phyloP scores from a whole-genome alignment of 2,329 filamentous ascomycete species.

The Claviceps quebecensis region DNA sequence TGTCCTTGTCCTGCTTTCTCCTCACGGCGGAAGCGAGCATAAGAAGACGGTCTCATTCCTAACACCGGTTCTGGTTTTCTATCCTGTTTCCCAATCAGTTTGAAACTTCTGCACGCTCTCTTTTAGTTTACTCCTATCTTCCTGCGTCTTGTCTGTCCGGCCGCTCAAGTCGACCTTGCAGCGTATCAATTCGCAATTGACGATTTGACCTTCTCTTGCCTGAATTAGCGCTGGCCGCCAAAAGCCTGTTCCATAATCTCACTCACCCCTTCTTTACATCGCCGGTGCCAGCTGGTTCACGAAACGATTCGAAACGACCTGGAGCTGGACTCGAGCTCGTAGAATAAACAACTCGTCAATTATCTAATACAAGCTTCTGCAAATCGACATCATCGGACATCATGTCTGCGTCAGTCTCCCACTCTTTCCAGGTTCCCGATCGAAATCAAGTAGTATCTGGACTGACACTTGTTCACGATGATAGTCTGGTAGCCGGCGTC shows the following conservation, averaged over 20 bases:
- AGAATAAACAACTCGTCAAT: background rate
- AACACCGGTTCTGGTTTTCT: slow-evolving; percentile 12
- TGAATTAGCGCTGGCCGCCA: background rate
- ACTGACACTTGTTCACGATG: slow-evolving; percentile 1
- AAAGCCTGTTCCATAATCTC: background rate
- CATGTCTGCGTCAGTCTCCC: slow-evolving; percentile 6
- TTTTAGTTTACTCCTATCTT: background rate
- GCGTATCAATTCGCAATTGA: background rate
- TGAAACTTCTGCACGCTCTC: slow-evolving; percentile 5
- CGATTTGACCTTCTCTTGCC: background rate
- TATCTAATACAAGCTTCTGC: background rate
- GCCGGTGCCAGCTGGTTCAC: background rate
- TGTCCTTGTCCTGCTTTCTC: background rate
- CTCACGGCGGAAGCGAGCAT: slow-evolving; percentile 9
- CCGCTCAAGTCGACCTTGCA: slow-evolving; percentile 1
- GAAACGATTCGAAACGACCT: background rate
- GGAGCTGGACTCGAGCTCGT: slow-evolving; percentile 11
- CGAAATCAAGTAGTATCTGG: background rate
- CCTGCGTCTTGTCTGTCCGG: background rate
- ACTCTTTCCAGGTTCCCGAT: background rate
- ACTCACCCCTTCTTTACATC: background rate
- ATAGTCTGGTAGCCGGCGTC: slow-evolving; percentile 48
- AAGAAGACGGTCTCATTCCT: slow-evolving; percentile 17
- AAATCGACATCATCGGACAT: background rate
- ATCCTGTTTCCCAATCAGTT: slow-evolving; percentile 12